Percentiles rank a stretch among this genome's conserved stretches.
phyloP scores from a whole-genome alignment of 2,329 filamentous ascomycete species.

The Mycogone perniciosa region DNA sequence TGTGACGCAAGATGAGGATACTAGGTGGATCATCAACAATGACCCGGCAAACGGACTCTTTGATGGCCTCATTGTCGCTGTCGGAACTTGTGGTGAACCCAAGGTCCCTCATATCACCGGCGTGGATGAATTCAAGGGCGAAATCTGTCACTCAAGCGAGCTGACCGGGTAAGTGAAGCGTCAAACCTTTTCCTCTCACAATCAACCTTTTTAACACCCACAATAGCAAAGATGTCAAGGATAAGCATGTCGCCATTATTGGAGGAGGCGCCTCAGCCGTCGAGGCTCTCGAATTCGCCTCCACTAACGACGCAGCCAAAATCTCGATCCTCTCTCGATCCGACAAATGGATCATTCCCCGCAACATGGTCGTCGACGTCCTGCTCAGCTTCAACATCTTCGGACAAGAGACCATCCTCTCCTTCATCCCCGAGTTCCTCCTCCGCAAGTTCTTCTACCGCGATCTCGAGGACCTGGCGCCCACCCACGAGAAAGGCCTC shows the following conservation, averaged over 20 bases:
- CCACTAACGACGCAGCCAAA: constrained; percentile 57
- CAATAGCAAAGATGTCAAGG: constrained; percentile 57
- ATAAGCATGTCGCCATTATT: constrained; percentile 69
- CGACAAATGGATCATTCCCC: constrained; percentile 83
- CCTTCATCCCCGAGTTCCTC: constrained; percentile 70
- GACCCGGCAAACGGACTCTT: constrained; percentile 63
- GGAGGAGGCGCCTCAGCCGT: constrained; percentile 77
- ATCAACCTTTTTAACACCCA: constrained; percentile 16
- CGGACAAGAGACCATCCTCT: constrained; percentile 67
- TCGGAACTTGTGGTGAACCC: constrained; percentile 74
- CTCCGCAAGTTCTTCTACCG: constrained; percentile 77
- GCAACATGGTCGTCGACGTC: constrained; percentile 67
- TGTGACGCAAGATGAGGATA: constrained; percentile 60
- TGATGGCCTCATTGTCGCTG: constrained; percentile 70
- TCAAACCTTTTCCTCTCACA: not conserved
- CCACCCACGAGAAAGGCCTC: constrained; percentile 60
- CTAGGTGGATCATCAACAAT: constrained; percentile 78
- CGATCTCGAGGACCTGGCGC: constrained; percentile 68
- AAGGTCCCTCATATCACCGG: constrained; percentile 66
- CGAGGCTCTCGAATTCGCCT: constrained; percentile 75
- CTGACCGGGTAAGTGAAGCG: constrained; percentile 49
- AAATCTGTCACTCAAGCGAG: constrained; percentile 68
- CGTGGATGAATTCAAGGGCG: constrained; percentile 65
- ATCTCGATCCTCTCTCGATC: constrained; percentile 68
- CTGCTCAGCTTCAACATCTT: constrained; percentile 73